Evolutionary conservation across 2,329 filamentous ascomycete genomes (phyloP), one percentile per base, ranked within the genome.

Genomic region (Fusarium cicatricum): DNA sequence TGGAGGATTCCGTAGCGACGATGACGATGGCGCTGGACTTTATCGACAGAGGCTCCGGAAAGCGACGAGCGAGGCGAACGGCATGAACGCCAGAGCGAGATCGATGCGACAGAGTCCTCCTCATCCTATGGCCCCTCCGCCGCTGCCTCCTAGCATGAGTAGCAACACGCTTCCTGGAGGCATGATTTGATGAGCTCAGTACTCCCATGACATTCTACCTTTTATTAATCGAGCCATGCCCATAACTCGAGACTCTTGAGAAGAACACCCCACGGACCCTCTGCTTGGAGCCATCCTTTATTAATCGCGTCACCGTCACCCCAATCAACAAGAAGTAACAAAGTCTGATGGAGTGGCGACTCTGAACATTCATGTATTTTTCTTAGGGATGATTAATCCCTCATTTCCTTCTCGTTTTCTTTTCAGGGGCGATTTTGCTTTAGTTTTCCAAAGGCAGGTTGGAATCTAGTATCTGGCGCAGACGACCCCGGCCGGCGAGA

Each of bases 41-140:
- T 75, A 74, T 34, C 74, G 74, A 14, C 76, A 77, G 34, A 71
- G 74, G 26, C 69, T 81, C 29, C 78, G 78, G 49, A 80, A 81
- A 65, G 71, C 75, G 17, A 72, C 71, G 5, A 75, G 75, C 42
- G 80, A 83, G 44, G 73, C 71, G 19, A 72, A 71, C 52, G 70
- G 69, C 39, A 65, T 75, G 58, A 71, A 68, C 36, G 45, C 58
- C 11, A 68, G 71, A 51, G 64, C 67, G 11, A 69, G 72, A 46
- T 60, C 64, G 32, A 55, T 64, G 52, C 64, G 58, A 46, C 66
- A 66, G 38, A 70, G 59, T 32, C 71, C 69, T 36, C 60, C 63
- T 44, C 67, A 62, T 10, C 67, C 60, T 21, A 59, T 65, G 29
- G 63, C 47, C 21, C 71, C 61, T 36, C 70, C 65, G 15, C 72